Evolutionary conservation across 148 eudicot genomes (phyloP).

Genomic region (Fallopia convolvulus): DNA sequence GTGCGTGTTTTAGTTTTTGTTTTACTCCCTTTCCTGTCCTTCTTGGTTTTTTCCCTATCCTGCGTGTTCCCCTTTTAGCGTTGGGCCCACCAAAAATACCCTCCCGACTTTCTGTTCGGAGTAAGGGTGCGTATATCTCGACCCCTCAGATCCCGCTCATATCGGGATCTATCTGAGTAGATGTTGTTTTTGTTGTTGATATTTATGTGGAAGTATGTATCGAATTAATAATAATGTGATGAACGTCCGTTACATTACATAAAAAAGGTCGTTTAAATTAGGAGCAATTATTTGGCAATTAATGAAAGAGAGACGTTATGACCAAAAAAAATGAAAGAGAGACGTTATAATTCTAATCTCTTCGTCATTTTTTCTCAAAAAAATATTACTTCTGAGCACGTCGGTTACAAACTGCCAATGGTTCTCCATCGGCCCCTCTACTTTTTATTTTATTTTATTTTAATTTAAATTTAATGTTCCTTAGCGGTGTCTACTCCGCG

Average conservation of each 20-base stretch:
- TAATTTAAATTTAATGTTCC: not conserved
- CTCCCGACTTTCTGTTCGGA: no score
- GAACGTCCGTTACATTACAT: not conserved
- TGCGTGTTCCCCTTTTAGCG: no score
- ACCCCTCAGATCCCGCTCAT: no score
- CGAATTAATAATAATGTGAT: not conserved
- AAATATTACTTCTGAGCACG: not conserved
- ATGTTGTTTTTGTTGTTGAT: no score
- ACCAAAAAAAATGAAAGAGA: not conserved
- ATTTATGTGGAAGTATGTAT: no score
- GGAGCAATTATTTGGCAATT: not conserved
- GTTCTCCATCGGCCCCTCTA: not conserved
- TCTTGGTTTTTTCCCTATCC: no score
- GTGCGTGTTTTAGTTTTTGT: no score
- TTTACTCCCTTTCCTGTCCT: no score
- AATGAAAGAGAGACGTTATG: not conserved
- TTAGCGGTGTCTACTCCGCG: constrained; percentile 4
- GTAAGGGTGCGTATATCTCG: no score
- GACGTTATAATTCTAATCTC: not conserved
- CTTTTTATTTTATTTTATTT: not conserved
- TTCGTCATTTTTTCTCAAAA: not conserved
- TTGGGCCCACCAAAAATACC: no score
- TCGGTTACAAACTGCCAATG: not conserved
- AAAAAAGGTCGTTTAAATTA: not conserved
- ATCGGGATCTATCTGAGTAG: no score